These are phyloP conservation scores for Microcos paniculata DNA, from an alignment of 345 rosid genomes.

Conservation along the genomic window DNA sequence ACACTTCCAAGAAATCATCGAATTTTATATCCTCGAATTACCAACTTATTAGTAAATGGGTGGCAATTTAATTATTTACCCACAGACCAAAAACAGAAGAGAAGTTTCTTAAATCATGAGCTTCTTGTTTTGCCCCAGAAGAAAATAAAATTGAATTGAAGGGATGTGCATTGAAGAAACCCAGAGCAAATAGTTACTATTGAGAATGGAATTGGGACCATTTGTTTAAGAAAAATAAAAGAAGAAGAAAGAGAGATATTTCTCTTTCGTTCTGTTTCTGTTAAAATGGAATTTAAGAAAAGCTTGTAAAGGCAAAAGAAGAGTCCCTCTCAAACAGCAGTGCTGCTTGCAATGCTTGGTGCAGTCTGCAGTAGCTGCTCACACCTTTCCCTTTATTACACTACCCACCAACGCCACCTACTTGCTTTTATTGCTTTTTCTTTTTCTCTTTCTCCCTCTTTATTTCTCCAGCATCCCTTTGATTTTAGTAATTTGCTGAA, in stretches of 20 bases:
- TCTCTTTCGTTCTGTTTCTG: neutral
- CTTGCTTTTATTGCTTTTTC: slow-evolving; percentile 31
- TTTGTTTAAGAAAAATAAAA: too few relatives aligned
- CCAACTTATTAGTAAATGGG: too few relatives aligned
- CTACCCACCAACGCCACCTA: slow-evolving; percentile 27
- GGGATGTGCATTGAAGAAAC: neutral
- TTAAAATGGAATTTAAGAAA: slow-evolving; percentile 16
- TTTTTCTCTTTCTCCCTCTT: neutral
- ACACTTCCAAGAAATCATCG: too few relatives aligned
- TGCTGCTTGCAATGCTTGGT: neutral
- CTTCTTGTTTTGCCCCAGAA: too few relatives aligned
- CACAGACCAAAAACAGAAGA: neutral
- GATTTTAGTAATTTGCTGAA: too few relatives aligned
- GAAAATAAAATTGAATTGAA: neutral
- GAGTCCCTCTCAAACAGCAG: slow-evolving; percentile 1
- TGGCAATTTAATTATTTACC: neutral
- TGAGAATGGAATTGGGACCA: neutral
- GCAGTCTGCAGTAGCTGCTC: neutral
- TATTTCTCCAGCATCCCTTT: neutral
- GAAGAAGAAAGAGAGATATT: neutral
- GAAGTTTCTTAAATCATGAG: neutral
- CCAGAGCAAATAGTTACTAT: neutral
- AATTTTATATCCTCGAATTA: too few relatives aligned
- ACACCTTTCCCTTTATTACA: slow-evolving; percentile 18
- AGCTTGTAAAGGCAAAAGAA: slow-evolving; percentile 4